Evolutionary conservation across 208 protist species (phyloP), one percentile per base, ranked within the genome.

Genomic region (Herpetomonas tarakana): DNA sequence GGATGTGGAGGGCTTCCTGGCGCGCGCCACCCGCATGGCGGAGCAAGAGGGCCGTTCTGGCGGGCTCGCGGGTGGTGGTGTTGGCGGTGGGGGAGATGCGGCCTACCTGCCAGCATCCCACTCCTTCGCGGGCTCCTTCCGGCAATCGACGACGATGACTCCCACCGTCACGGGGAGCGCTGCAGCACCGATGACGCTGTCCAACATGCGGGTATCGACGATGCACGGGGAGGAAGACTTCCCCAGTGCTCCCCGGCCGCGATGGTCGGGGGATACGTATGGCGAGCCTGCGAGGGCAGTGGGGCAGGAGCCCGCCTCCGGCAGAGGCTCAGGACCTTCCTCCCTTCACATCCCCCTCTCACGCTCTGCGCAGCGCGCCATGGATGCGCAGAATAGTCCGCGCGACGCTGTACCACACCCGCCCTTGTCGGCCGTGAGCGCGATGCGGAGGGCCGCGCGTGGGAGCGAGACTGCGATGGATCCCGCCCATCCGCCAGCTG

Each of bases 1-100:
- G 44, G 44, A 49, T 18, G 44, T 49, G 16, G 44, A 49, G 19
- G 19, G 44, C 19, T 49, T 49, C 19, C 44, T 49, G 11, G 44
- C 9, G 4, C 44, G 44, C 19, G 44, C 19, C 16, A 18, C 44
- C 16, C 9, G 44, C 11, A 22, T 22, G 19, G 19, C 19, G 11
- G 44, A 49, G 16, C 11, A 49, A 7, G 44, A 49, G 44, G 35
- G 14, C 35, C 6, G 9, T 49, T 18, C 6, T 4, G 3, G 44
- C 44, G 44, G 16, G 16, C 44, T 4, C 19, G 6, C 19, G 19
- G 44, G 19, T 7, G 9, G 9, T 22, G 44, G 44, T 18, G 19
- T n/a, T n/a, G n/a, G n/a, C n/a, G n/a, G n/a, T n/a, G n/a, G n/a
- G n/a, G n/a, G n/a, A n/a, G n/a, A n/a, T n/a, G n/a, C n/a, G 44